Evolutionary conservation across 495 filamentous ascomycete species (phyloP).

Genomic region (Penicillium cosmopolitanum): DNA sequence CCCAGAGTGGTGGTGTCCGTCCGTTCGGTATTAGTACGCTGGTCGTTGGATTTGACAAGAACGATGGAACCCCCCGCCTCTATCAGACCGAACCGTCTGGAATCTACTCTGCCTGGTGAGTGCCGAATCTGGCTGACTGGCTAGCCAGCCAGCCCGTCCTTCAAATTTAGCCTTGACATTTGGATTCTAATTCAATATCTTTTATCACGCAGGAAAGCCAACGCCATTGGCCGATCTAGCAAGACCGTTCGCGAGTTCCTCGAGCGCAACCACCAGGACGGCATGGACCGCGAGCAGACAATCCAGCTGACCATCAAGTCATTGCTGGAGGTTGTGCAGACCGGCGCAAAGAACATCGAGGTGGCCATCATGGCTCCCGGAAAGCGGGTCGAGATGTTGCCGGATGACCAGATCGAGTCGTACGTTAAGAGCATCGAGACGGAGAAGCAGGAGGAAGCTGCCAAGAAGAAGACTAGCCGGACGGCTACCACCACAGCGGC

Average conservation of each 20-base stretch:
- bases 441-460: slow-evolving; percentile 98
- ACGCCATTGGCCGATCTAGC: slow-evolving; percentile 95
- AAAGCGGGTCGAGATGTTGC: slow-evolving; percentile 89
- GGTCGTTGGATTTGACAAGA: slow-evolving; percentile 95
- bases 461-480: slow-evolving; percentile 89
- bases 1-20: slow-evolving; percentile 94
- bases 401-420: slow-evolving; percentile 90
- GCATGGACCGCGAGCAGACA: slow-evolving; percentile 95
- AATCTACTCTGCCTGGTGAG: slow-evolving; percentile 97
- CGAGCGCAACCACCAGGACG: slow-evolving; percentile 95
- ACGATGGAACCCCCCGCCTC: slow-evolving; percentile 79
- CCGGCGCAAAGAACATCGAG: slow-evolving; percentile 99
- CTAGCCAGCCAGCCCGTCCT: too few relatives aligned
- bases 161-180: too few relatives aligned
- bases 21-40: slow-evolving; percentile 98
- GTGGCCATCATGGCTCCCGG: slow-evolving; percentile 98
- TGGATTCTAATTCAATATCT: neutral
- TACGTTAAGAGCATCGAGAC: slow-evolving; percentile 98
- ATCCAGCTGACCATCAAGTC: slow-evolving; percentile 98
- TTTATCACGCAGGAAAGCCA: slow-evolving; percentile 79
- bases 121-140: neutral
- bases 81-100: slow-evolving; percentile 98
- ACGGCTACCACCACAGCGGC: slow-evolving; percentile 77
- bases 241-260: slow-evolving; percentile 99
- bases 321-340: slow-evolving; percentile 95